Evolutionary conservation across 495 filamentous ascomycete genomes (phyloP).

Genomic region (Cercophora scortea): DNA sequence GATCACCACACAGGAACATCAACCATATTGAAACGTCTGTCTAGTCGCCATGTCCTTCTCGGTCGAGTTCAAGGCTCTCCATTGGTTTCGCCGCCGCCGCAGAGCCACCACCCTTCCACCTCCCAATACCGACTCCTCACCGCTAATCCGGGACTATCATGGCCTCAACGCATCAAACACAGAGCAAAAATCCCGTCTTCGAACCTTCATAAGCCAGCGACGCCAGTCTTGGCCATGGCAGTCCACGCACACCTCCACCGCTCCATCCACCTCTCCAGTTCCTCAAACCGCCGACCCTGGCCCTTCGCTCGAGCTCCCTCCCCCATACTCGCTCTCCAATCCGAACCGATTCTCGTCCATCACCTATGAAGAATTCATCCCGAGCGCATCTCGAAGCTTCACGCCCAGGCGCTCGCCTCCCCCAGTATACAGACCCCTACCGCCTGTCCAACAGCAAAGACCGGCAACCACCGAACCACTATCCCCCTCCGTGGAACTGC

Average conservation of each 20-base stretch:
- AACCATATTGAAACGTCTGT: too few relatives aligned
- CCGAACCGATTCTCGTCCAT: neutral
- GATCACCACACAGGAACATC: too few relatives aligned
- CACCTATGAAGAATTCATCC: neutral
- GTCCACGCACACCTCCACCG: neutral
- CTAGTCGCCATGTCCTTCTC: too few relatives aligned
- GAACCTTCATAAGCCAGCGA: neutral
- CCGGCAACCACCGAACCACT: neutral
- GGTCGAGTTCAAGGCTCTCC: too few relatives aligned
- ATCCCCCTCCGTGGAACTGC: neutral
- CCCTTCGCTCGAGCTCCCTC: neutral
- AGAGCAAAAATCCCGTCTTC: neutral
- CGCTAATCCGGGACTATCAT: too few relatives aligned
- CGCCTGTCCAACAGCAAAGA: too few relatives aligned
- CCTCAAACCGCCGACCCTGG: neutral
- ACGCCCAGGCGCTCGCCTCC: neutral
- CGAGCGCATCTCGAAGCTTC: too few relatives aligned
- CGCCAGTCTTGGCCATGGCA: neutral
- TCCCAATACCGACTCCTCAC: too few relatives aligned
- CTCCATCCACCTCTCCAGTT: neutral
- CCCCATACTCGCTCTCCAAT: neutral
- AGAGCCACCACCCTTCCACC: too few relatives aligned
- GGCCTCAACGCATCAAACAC: neutral
- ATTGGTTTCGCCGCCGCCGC: too few relatives aligned
- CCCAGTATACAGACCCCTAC: neutral